These are phyloP conservation scores for Neocatenulostroma microsporum DNA, from an alignment of 2,329 filamentous ascomycete species.

Conservation along the genomic window DNA sequence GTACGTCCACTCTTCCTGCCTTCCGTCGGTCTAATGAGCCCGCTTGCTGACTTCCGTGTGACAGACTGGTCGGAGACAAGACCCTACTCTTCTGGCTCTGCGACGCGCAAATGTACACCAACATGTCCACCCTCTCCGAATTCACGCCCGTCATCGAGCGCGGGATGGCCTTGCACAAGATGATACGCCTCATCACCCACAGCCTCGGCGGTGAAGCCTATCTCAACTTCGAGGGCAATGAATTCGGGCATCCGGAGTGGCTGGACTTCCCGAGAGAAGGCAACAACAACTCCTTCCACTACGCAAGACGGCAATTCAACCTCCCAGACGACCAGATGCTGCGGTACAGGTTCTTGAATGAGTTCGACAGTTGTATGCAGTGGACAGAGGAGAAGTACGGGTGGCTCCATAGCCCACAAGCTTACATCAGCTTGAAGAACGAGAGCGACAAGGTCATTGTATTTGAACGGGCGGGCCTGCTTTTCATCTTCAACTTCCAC, in stretches of 20 bases:
- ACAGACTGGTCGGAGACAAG: conserved; percentile 89
- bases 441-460: conserved; percentile 91
- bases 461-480: conserved; percentile 80
- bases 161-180: conserved; percentile 89
- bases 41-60: not conserved
- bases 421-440: conserved; percentile 89
- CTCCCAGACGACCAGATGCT: conserved; percentile 77
- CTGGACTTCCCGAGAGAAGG: conserved; percentile 94
- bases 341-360: conserved; percentile 84
- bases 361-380: conserved; percentile 92
- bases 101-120: conserved; percentile 93
- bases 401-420: conserved; percentile 79
- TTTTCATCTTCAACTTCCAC: conserved; percentile 98
- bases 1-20: conserved; percentile 47
- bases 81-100: conserved; percentile 96
- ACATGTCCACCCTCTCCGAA: conserved; percentile 85
- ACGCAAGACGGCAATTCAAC: conserved; percentile 74
- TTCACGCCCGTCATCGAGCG: conserved; percentile 83
- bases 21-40: not conserved
- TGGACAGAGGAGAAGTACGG: conserved; percentile 77
- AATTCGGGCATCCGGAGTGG: conserved; percentile 98
- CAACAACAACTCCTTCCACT: conserved; percentile 33
- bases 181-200: conserved; percentile 93
- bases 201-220: conserved; percentile 89
- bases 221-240: conserved; percentile 97